A percentile compares a stretch with the other conserved stretches of the same genome.
Conservation (phyloP, 2,329 filamentous ascomycete genomes). For the Orbilia javanica region DNA sequence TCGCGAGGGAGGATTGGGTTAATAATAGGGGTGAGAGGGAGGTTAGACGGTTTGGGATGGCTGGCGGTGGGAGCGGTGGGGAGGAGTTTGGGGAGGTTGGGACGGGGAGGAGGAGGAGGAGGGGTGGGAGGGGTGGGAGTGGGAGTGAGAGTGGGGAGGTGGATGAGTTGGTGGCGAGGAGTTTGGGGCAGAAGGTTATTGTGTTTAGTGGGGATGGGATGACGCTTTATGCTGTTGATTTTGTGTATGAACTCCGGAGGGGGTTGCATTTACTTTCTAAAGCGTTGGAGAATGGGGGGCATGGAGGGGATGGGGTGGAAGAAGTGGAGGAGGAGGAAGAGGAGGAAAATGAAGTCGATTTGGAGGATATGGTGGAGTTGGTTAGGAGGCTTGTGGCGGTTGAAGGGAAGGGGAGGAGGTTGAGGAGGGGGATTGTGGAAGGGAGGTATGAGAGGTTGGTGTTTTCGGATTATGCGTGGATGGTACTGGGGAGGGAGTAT, state of each 20-base stretch:
- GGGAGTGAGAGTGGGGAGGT: constrained; percentile 41
- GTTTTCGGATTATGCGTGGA: constrained; percentile 56
- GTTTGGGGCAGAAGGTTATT: constrained; percentile 73
- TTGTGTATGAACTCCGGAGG: constrained; percentile 75
- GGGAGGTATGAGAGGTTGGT: constrained; percentile 45
- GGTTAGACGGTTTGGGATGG: constrained; percentile 12
- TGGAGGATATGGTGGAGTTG: constrained; percentile 54
- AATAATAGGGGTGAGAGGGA: constrained; percentile 47
- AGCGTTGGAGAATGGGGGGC: constrained; percentile 22
- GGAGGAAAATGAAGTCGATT: constrained; percentile 24
- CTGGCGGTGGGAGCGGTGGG: neutral
- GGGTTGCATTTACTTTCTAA: constrained; percentile 66
- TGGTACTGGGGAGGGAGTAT: constrained; percentile 47
- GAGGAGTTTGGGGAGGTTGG: neutral
- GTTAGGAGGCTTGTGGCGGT: constrained; percentile 53
- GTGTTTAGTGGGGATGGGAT: constrained; percentile 74
- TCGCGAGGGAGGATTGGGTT: constrained; percentile 47
- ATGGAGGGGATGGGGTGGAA: constrained; percentile 14
- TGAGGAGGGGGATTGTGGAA: constrained; percentile 42
- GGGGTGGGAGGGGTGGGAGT: neutral
- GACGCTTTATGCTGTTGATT: constrained; percentile 73
- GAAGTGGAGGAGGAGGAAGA: constrained; percentile 3
- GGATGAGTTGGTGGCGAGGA: constrained; percentile 70
- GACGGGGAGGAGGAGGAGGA: constrained; percentile 8
- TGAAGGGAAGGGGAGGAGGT: constrained; percentile 45